phyloP scores from a whole-genome alignment of 768 basidiomycete species.

The Boletus eberwhitei region DNA sequence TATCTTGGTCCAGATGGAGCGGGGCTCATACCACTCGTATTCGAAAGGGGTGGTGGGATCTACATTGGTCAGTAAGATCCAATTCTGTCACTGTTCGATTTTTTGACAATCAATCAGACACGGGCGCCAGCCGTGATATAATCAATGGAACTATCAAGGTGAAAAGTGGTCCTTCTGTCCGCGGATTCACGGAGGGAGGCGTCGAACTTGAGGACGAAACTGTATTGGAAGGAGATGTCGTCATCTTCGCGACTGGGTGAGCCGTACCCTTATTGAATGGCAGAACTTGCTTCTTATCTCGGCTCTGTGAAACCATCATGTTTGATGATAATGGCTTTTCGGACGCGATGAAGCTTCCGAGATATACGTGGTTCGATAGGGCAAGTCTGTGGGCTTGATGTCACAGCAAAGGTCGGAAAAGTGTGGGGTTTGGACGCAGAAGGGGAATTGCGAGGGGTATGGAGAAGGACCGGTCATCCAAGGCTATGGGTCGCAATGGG shows the following conservation, averaged over 20 bases:
- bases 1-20: conserved; percentile 38
- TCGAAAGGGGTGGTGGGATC: conserved; percentile 35
- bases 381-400: conserved; percentile 45
- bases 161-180: conserved; percentile 36
- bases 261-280: neutral
- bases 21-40: conserved; percentile 32
- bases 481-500: conserved; percentile 34
- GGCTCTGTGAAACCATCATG: neutral
- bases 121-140: conserved; percentile 44
- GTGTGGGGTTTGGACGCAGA: conserved; percentile 66
- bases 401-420: conserved; percentile 44
- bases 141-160: conserved; percentile 50
- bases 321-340: neutral
- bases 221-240: conserved; percentile 25
- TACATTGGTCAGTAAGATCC: conserved; percentile 35
- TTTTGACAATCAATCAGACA: conserved; percentile 19
- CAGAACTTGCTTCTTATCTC: neutral
- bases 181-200: conserved; percentile 27
- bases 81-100: neutral
- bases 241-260: conserved; percentile 35
- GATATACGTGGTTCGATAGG: conserved; percentile 39
- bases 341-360: conserved; percentile 37
- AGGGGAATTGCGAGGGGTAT: conserved; percentile 52
- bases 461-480: conserved; percentile 33
- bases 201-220: conserved; percentile 30